Conservation (phyloP, 495 filamentous ascomycete species). For the Penicillium soppii region DNA sequence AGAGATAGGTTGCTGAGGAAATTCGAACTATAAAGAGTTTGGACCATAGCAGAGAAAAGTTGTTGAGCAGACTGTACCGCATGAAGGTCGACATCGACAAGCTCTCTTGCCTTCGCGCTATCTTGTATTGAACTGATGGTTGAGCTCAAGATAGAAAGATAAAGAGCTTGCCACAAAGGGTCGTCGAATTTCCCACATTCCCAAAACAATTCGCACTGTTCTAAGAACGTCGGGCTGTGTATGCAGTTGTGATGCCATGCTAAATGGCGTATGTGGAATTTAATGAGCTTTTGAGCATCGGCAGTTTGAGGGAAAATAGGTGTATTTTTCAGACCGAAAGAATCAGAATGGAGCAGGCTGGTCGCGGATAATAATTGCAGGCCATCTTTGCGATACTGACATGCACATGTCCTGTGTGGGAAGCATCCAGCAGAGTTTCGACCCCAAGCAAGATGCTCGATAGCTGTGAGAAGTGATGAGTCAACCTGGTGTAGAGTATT, state of each 20-base stretch:
- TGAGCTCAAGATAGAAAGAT: conserved; percentile 26
- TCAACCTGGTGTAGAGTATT: conserved; percentile 15
- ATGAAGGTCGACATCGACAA: conserved; percentile 22
- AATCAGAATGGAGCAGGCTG: conserved; percentile 14
- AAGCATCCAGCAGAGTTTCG: conserved; percentile 33
- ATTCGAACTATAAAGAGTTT: conserved; percentile 26
- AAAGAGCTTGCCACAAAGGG: conserved; percentile 32
- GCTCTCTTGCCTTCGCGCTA: conserved; percentile 18
- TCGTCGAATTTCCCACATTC: conserved; percentile 26
- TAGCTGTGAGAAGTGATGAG: conserved; percentile 28
- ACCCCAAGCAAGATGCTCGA: conserved; percentile 36
- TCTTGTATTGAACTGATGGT: conserved; percentile 31
- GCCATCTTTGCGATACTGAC: conserved; percentile 27
- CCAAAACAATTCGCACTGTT: conserved; percentile 32
- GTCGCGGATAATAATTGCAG: conserved; percentile 15
- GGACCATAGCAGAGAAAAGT: conserved; percentile 29
- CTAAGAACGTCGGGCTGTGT: conserved; percentile 28
- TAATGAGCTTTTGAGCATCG: conserved; percentile 26
- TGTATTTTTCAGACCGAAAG: conserved; percentile 8
- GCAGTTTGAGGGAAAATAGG: conserved; percentile 5
- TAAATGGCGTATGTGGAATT: conserved; percentile 28
- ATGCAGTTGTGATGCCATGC: conserved; percentile 33
- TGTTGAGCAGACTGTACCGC: conserved; percentile 23
- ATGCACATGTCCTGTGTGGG: conserved; percentile 28
- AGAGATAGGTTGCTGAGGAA: conserved; percentile 35